Evolutionary conservation across 176 grass and related monocot genomes (phyloP), one percentile per base, ranked within the genome.

Genomic region (Raddia distichophylla): DNA sequence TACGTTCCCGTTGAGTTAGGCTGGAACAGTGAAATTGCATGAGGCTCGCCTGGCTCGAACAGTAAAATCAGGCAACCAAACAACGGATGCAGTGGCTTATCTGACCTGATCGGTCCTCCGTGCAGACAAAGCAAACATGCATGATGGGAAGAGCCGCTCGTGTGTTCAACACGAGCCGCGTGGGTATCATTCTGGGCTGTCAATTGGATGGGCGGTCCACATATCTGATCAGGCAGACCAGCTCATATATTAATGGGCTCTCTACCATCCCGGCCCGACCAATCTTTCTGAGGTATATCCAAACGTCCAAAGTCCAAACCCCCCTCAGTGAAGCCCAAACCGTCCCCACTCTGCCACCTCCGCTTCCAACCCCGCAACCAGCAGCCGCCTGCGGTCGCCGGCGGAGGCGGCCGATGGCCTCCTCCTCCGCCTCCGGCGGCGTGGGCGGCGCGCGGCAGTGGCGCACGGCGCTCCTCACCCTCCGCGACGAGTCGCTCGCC

Each of bases 401-500:
- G 15, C 70, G 69, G 37, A 40, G 37, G 45, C 70, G 53, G 34
- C 22, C 8, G 63, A 89, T 85, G 82, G 71, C 87, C 64, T 75
- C 68, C 75, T 57, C 50, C 55, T 37, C 68, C 61, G 5, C 6
- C 75, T 73, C 87, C 67, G 92, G 83, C 74, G 34, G 48, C 37
- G 37, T 0, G 84, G 81, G 86, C 64, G 86, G 81, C 50, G 70
- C 85, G 69, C 82, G 87, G 47, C 80, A 76, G 17, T 98, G 95
- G 95, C 87, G 95, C 55, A 98, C 90, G 3, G 87, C 88, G 16
- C 83, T 98, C 49, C 92, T 98, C 64, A 98, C 95, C 62, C 84
- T 98, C 70, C 89, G 92, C 45, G 95, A 98, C 75, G 95, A 98
- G 87, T 92, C 92, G 12, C 68, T 98, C 49, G 80, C 88, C 44